Base-by-base conservation (phyloP, 2,329 filamentous ascomycete species). In the Arachnomyces sp. region DNA sequence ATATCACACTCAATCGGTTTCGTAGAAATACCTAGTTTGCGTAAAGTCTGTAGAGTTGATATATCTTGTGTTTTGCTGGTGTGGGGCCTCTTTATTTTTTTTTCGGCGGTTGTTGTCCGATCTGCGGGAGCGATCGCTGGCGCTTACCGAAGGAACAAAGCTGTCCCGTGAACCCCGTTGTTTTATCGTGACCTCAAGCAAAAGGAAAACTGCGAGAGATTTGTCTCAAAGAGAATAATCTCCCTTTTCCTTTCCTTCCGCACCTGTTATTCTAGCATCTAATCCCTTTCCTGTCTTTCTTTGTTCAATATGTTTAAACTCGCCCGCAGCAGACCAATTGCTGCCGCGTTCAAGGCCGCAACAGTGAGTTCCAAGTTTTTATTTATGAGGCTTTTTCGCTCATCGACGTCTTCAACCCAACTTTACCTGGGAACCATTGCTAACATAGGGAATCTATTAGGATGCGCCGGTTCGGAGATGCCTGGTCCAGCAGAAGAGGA, bases 281-380 rank as follows among this genome's bases (percentile, higher is more conserved):
- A 25, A 44, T 42, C 47, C 39, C 34, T 34, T 48, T 47, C 36
- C 36, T 43, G 45, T 46, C 44, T 41, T 40, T 44, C 32, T 36
- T 42, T 47, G 46, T 57, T 61, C 68, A 77, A 57, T 59, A 95
- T 95, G 88, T 93, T 88, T 75, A 92, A 83, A 70, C 72, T 94
- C 65, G 83, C 83, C 65, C 82, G 87, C 72, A 84, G 78, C 71
- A 78, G 84, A 68, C 82, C 84, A 65, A 72, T 90, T 71, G 80
- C 84, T 65, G 80, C 84, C 70, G 84, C 84, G 67, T 68, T 93
- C 66, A 82, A 80, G 68, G 79, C 83, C 64, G 78, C 79, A 67
- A 83, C 80, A 74, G 87, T 89, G 70, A 65, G 75, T 67, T 37
- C 36, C 50, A 28, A 44, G 32, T 28, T 25, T 25, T 25, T 25